phyloP scores from a whole-genome alignment of 352 stramenopile genomes.

The Elongisporangium undulatum region DNA sequence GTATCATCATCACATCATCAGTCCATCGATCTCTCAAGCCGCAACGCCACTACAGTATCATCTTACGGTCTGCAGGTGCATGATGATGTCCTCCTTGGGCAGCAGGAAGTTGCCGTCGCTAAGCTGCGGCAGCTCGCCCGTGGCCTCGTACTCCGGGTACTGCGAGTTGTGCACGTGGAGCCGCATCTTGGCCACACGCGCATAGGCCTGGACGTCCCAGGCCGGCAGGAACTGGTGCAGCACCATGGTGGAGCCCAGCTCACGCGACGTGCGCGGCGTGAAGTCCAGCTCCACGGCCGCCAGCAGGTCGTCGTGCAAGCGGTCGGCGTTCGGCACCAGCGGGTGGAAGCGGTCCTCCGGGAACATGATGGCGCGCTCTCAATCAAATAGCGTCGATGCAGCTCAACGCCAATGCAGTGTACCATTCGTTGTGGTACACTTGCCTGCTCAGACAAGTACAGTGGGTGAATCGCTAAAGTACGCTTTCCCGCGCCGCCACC shows the following conservation, averaged over 20 bases:
- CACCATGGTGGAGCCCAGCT: constrained; percentile 64
- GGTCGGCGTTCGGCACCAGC: constrained; percentile 62
- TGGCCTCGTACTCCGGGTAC: constrained; percentile 79
- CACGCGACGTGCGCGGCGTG: constrained; percentile 59
- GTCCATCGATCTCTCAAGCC: not conserved
- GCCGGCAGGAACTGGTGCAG: constrained; percentile 83
- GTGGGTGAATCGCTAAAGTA: constrained; percentile 9
- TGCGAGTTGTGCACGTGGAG: constrained; percentile 85
- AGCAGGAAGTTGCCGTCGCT: constrained; percentile 86
- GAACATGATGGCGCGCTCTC: constrained; percentile 42
- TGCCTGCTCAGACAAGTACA: not conserved
- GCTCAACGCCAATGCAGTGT: not conserved
- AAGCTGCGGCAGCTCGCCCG: constrained; percentile 75
- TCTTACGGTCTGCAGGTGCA: constrained; percentile 79
- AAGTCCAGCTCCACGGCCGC: constrained; percentile 41
- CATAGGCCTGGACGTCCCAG: constrained; percentile 83
- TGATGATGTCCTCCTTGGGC: constrained; percentile 78
- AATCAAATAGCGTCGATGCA: constrained; percentile 4
- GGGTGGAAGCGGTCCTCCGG: constrained; percentile 79
- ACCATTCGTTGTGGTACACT: not conserved
- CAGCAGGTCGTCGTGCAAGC: constrained; percentile 64
- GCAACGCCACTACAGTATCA: no score
- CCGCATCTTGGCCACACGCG: constrained; percentile 66
- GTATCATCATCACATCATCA: not conserved
- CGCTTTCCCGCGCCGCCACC: constrained; percentile 18